Base-by-base conservation (phyloP, 2,329 filamentous ascomycete species). In the Botrytis fragariae region DNA sequence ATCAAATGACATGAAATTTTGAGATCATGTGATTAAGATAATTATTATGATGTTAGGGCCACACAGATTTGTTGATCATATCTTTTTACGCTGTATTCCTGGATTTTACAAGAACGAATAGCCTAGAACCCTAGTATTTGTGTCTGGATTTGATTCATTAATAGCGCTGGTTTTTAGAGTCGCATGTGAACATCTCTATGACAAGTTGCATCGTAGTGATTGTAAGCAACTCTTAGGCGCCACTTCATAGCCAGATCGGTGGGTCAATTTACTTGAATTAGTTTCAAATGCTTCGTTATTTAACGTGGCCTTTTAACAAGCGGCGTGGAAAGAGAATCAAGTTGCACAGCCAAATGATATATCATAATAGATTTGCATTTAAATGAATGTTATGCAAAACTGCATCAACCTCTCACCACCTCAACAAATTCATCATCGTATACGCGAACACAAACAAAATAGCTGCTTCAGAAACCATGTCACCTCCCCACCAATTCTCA, bases 221-320 rank as follows among this genome's bases (percentile, higher is more conserved):
- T 29, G 2, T 3, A n/a, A 54, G 25, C 48, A 54, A 8, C 0
- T 16, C 16, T n/a, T 0, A 29, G 2, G 6, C 0, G 0, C 16
- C 4, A 54, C 2, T 54, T 54, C 0, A 3, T 7, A 7, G 14
- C 2, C 51, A 29, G 51, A 54, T 54, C 14, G 14, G 1, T 29
- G 10, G 12, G 12, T 51, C 12, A 14, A n/a, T 51, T 3, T 51
- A 10, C 3, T 51, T n/a, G 12, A 12, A 4, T 18, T 1, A 16
- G 7, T 29, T 54, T 18, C 3, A 18, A 29, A 8, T 29, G 2
- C 4, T 16, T 10, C 32, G 8, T 2, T 1, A 39, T 3, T 35
- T n/a, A 16, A 61, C 3, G 2, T 9, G 9, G 1, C 5, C 1
- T 35, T 18, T 61, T 35, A 22, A 61, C 20, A 61, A n/a, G 3